Evolutionary conservation across 345 rosid species (phyloP).

Genomic region (Acer saccharum): DNA sequence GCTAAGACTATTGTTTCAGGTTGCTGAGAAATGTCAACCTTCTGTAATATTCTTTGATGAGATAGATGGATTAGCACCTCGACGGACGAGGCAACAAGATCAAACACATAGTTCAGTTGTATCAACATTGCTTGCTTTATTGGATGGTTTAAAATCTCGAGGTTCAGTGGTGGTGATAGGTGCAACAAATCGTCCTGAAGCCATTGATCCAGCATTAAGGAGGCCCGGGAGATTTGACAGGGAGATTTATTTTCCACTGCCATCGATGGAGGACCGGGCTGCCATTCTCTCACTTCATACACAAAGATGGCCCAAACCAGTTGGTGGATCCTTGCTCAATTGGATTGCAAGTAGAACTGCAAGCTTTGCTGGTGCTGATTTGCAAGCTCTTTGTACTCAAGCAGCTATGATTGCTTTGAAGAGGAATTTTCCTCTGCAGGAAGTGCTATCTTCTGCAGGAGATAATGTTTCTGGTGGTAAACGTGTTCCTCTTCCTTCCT

Average conservation of each 20-base stretch:
- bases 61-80: constrained; percentile 96
- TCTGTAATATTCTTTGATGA: constrained; percentile 97
- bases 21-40: constrained; percentile 97
- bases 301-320: constrained; percentile 88
- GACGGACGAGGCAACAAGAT: constrained; percentile 90
- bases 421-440: constrained; percentile 92
- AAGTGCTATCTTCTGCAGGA: constrained; percentile 72
- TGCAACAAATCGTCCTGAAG: constrained; percentile 98
- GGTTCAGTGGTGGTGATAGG: constrained; percentile 99
- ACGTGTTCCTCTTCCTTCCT: constrained; percentile 73
- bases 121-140: constrained; percentile 88
- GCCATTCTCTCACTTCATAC: constrained; percentile 93
- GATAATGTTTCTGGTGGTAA: constrained; percentile 48
- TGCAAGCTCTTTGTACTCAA: constrained; percentile 97
- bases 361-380: constrained; percentile 99
- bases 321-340: constrained; percentile 71
- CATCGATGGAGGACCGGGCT: constrained; percentile 82
- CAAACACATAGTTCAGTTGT: constrained; percentile 99
- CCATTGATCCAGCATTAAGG: constrained; percentile 96
- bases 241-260: constrained; percentile 94
- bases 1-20: constrained; percentile 97
- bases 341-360: constrained; percentile 86
- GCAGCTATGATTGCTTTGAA: constrained; percentile 87
- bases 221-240: constrained; percentile 99
- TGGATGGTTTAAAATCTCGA: constrained; percentile 96